Evolutionary conservation across 768 basidiomycete species (phyloP), one percentile per base, ranked within the genome.

Genomic region (Nidularia pulvinata): DNA sequence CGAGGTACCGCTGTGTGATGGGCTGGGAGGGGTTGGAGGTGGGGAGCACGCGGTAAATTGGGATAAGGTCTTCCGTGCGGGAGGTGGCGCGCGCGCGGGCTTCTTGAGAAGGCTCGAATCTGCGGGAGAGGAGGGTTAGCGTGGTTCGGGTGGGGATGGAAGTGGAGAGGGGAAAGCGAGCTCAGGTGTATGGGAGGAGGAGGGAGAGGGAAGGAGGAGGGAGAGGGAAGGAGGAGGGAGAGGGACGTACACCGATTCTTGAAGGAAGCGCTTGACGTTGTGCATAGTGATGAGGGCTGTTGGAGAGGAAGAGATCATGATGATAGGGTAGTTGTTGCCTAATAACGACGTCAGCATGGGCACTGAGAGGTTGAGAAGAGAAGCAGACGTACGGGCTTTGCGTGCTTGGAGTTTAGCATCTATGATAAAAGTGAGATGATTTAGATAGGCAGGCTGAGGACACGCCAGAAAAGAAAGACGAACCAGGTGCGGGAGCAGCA

Each of bases 231-330:
- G 36, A 46, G 22, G 32, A 49, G 19, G 33, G 33, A 33, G 46
- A 10, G 30, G 36, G 3, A 69, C 85, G 55, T 69, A 93, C 88
- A 82, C 73, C 0, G 93, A 83, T 63, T 98, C 93, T 72, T 98
- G 93, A 11, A 99, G 72, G 72, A 98, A 97, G 33, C 83, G 84
- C 68, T 91, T 92, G 52, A 98, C 93, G 64, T 99, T 99, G 81
- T 95, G 87, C 93, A 99, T 97, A 5, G 94, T 97, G 65, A 99
- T 88, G 52, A 99, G 83, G 3, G 94, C 87, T 1, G 96, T 98
- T 0, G 95, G 95, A 13, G 90, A 95, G 0, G 95, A 96, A 0
- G 95, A 96, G 42, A 99, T 95, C 76, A 98, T 90, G 69, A 98
- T 97, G 64, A 99, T 98, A 0, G 96, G 96, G 70, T 89, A 89